These are phyloP conservation scores for Polyrhizophydium stewartii DNA, from an alignment of 371 early-diverging fungal genomes.

Conservation along the genomic window DNA sequence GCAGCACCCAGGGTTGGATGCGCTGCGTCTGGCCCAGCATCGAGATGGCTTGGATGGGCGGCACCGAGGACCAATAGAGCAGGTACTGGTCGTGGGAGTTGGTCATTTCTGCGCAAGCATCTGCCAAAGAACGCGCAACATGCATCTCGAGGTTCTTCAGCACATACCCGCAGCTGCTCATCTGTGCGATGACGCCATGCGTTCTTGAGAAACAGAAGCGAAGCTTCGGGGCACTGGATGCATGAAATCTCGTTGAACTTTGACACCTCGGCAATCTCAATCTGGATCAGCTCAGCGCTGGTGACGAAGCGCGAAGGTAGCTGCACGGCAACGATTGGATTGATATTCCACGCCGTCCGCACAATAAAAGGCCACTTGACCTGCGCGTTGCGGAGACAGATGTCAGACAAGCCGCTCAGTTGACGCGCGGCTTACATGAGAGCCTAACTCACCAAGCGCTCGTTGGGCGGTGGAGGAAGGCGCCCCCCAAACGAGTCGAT, in stretches of 20 bases:
- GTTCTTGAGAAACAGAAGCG: constrained; percentile 55
- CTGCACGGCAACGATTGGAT: constrained; percentile 76
- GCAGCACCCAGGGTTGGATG: constrained; percentile 73
- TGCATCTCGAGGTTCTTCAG: background rate
- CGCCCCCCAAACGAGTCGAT: background rate
- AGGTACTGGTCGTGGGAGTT: constrained; percentile 32
- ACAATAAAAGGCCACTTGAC: constrained; percentile 73
- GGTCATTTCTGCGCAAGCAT: background rate
- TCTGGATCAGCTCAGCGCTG: constrained; percentile 49
- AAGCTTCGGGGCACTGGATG: constrained; percentile 68
- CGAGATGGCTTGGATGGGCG: constrained; percentile 87
- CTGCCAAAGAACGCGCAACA: background rate
- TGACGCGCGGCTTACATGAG: constrained; percentile 20
- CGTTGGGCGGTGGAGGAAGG: constrained; percentile 39
- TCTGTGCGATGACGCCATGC: constrained; percentile 12
- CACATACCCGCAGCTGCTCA: constrained; percentile 17
- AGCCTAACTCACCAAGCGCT: constrained; percentile 21
- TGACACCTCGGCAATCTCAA: constrained; percentile 54
- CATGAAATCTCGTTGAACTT: background rate
- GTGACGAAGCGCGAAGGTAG: constrained; percentile 70
- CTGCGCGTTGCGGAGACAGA: constrained; percentile 18
- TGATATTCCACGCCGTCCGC: constrained; percentile 75
- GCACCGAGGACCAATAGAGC: constrained; percentile 86
- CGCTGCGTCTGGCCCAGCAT: constrained; percentile 66
- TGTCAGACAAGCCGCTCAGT: constrained; percentile 19